phyloP scores from a whole-genome alignment of 2,329 filamentous ascomycete species.

The Aspergillus ochraceus region DNA sequence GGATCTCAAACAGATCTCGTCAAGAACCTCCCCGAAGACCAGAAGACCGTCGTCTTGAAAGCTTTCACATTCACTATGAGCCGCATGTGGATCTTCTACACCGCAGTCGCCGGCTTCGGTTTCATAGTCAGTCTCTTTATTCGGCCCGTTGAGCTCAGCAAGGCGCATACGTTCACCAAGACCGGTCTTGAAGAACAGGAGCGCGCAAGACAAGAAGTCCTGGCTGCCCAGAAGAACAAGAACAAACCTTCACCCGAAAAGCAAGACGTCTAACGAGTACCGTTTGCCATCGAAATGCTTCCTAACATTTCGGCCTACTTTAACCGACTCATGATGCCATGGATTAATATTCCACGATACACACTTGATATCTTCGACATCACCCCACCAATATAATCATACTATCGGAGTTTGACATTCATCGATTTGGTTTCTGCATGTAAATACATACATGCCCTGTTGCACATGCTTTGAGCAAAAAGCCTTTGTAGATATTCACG shows the following conservation, averaged over 20 bases:
- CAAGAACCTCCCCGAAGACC: slow-evolving; percentile 29
- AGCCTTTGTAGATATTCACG: neutral
- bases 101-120: slow-evolving; percentile 35
- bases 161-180: slow-evolving; percentile 44
- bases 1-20: slow-evolving; percentile 38
- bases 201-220: slow-evolving; percentile 39
- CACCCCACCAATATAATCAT: neutral
- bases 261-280: slow-evolving; percentile 28
- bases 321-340: neutral
- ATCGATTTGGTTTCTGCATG: neutral
- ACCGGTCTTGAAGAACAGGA: slow-evolving; percentile 49
- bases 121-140: slow-evolving; percentile 43
- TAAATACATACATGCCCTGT: neutral
- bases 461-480: neutral
- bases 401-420: neutral
- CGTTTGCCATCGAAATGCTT: neutral
- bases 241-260: slow-evolving; percentile 58
- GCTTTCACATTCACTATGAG: slow-evolving; percentile 46
- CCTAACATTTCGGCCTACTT: no score
- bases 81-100: slow-evolving; percentile 55
- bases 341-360: neutral
- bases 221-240: slow-evolving; percentile 24
- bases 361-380: no score
- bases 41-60: slow-evolving; percentile 39
- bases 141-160: slow-evolving; percentile 38